Evolutionary conservation across 2,329 filamentous ascomycete species (phyloP).

Genomic region (Cladosporium cucumerinum): DNA sequence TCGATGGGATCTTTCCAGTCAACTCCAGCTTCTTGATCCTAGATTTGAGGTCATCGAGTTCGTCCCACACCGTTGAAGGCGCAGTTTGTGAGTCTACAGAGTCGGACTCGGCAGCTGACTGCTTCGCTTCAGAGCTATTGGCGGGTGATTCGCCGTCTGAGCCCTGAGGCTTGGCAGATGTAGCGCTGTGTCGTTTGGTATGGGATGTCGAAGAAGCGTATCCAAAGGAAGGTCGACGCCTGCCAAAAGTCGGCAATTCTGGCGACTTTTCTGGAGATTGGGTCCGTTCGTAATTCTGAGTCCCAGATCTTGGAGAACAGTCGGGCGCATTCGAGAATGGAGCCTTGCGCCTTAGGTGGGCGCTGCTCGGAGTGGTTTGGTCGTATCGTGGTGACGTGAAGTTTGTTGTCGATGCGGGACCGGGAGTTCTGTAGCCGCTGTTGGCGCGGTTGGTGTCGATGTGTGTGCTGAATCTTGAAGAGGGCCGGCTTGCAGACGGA

Average conservation of each 20-base stretch:
- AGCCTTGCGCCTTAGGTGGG: conserved; percentile 22
- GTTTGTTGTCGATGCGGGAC: conserved; percentile 16
- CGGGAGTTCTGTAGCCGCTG: conserved; percentile 20
- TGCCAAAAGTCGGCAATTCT: conserved; percentile 25
- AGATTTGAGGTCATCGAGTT: conserved; percentile 91
- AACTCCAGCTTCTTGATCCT: conserved; percentile 86
- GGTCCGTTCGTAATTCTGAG: conserved; percentile 20
- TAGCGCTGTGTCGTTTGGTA: background rate
- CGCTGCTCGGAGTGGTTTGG: conserved; percentile 23
- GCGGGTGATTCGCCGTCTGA: conserved; percentile 31
- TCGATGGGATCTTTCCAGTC: conserved; percentile 80
- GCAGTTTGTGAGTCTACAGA: conserved; percentile 85
- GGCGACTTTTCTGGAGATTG: conserved; percentile 31
- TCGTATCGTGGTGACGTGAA: conserved; percentile 23
- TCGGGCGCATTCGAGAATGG: conserved; percentile 23
- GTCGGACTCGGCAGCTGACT: conserved; percentile 57
- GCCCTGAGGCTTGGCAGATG: conserved; percentile 15
- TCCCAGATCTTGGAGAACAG: conserved; percentile 21
- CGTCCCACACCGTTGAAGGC: conserved; percentile 94
- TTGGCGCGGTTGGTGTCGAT: conserved; percentile 23
- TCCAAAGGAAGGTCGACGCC: conserved; percentile 27
- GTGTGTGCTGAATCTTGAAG: conserved; percentile 23
- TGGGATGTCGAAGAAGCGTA: conserved; percentile 5
- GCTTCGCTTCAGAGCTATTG: conserved; percentile 45
- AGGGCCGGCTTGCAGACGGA: conserved; percentile 18